Conservation (phyloP, 2,329 filamentous ascomycete species). For the Curvularia eragrostidis region DNA sequence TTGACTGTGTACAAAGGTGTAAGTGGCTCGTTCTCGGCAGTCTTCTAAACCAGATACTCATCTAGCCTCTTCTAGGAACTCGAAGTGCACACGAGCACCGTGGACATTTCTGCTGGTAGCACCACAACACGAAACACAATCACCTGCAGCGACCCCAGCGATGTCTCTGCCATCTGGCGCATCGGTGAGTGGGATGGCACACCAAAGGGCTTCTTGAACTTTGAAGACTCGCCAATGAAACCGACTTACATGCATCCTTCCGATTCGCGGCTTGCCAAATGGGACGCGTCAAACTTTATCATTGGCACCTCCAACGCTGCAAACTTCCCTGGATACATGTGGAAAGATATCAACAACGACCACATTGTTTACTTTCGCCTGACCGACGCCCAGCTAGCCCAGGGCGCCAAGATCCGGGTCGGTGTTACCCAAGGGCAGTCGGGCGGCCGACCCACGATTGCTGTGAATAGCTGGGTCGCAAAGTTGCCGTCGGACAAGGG, state of each 20-base stretch:
- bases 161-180: slow-evolving; percentile 61
- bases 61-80: slow-evolving; percentile 22
- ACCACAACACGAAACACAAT: slow-evolving; percentile 59
- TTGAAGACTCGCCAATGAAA: slow-evolving; percentile 50
- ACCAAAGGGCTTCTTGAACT: slow-evolving; percentile 63
- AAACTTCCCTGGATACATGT: slow-evolving; percentile 53
- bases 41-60: background rate
- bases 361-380: slow-evolving; percentile 52
- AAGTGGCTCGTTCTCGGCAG: background rate
- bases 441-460: slow-evolving; percentile 27
- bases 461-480: slow-evolving; percentile 26
- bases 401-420: slow-evolving; percentile 28
- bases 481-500: slow-evolving; percentile 25
- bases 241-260: slow-evolving; percentile 54
- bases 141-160: slow-evolving; percentile 55
- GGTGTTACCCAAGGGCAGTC: slow-evolving; percentile 31
- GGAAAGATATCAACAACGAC: slow-evolving; percentile 53
- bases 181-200: slow-evolving; percentile 70
- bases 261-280: slow-evolving; percentile 40
- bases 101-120: slow-evolving; percentile 55
- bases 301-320: slow-evolving; percentile 22
- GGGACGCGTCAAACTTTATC: slow-evolving; percentile 30
- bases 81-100: slow-evolving; percentile 44
- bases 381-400: slow-evolving; percentile 28
- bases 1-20: slow-evolving; percentile 65